These are phyloP conservation scores for Solanum virginianum DNA, from an alignment of 257 asterid species.

Conservation along the genomic window DNA sequence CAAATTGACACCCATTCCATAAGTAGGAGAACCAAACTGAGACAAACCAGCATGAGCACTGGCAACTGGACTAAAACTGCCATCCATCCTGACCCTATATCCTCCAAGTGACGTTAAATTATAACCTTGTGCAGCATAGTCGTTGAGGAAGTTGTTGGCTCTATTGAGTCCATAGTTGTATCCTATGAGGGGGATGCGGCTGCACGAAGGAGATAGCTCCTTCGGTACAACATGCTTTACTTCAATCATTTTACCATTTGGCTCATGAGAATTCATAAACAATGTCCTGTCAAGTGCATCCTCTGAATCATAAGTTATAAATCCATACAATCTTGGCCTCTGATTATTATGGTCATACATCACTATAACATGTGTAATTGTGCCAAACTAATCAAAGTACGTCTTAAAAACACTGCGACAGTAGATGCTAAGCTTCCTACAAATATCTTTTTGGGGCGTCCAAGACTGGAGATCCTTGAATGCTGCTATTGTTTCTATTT, in stretches of 20 bases:
- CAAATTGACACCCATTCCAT: slow-evolving; percentile 58
- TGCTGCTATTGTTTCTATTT: slow-evolving; percentile 44
- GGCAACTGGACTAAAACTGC: slow-evolving; percentile 48
- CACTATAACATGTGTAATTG: slow-evolving; percentile 57
- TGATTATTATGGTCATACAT: slow-evolving; percentile 84
- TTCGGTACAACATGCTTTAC: slow-evolving; percentile 79
- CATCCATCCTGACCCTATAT: slow-evolving; percentile 54
- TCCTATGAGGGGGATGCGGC: slow-evolving; percentile 48
- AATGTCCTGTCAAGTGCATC: slow-evolving; percentile 62
- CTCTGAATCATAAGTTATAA: slow-evolving; percentile 69
- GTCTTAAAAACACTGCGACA: slow-evolving; percentile 49
- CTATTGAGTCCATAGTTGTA: slow-evolving; percentile 47
- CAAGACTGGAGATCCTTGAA: slow-evolving; percentile 63
- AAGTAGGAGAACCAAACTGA: slow-evolving; percentile 29
- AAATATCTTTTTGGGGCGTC: slow-evolving; percentile 74
- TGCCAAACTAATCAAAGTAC: slow-evolving; percentile 70
- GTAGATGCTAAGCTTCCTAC: slow-evolving; percentile 87
- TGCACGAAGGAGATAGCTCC: slow-evolving; percentile 59
- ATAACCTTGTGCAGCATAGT: slow-evolving; percentile 43
- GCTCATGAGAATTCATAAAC: slow-evolving; percentile 65
- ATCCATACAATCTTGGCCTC: slow-evolving; percentile 74
- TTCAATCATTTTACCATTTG: slow-evolving; percentile 70
- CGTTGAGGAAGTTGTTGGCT: slow-evolving; percentile 45
- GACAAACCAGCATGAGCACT: slow-evolving; percentile 55
- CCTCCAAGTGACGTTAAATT: slow-evolving; percentile 45